Conservation (phyloP, 371 early-diverging fungal genomes). For the Entomophthora muscae region DNA sequence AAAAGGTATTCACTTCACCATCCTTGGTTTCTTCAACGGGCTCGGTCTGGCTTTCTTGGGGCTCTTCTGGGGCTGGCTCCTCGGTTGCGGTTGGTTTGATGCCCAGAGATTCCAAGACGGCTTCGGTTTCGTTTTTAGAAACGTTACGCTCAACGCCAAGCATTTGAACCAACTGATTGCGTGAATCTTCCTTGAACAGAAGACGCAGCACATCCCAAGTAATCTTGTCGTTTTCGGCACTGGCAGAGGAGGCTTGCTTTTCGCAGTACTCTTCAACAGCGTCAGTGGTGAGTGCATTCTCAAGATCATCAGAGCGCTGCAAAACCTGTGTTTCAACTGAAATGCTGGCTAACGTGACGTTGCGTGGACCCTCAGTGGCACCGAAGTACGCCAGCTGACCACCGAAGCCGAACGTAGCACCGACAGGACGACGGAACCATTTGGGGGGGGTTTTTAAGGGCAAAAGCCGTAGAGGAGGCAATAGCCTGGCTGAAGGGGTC, state of each 20-base stretch:
- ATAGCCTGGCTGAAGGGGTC: conserved; percentile 53
- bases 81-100: background rate
- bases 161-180: conserved; percentile 64
- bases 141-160: conserved; percentile 17
- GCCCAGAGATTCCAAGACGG: background rate
- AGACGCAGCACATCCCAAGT: conserved; percentile 74
- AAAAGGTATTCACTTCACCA: conserved; percentile 13
- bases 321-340: conserved; percentile 44
- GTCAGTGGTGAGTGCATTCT: conserved; percentile 30
- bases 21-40: conserved; percentile 5
- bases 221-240: conserved; percentile 33
- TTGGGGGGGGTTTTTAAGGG: conserved; percentile 75
- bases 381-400: conserved; percentile 63
- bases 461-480: conserved; percentile 23
- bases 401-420: conserved; percentile 82
- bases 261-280: conserved; percentile 29
- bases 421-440: conserved; percentile 86
- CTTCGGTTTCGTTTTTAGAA: conserved; percentile 10
- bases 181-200: conserved; percentile 56
- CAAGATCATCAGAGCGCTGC: conserved; percentile 38
- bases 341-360: conserved; percentile 25
- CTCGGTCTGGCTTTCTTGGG: conserved; percentile 9
- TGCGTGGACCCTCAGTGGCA: conserved; percentile 15
- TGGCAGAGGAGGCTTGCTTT: conserved; percentile 20
- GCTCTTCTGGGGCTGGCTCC: conserved; percentile 9